A percentile compares a stretch with the other conserved stretches of the same genome.
Conservation (phyloP, 2,329 filamentous ascomycete genomes). For the Hymenoscyphus linearis region DNA sequence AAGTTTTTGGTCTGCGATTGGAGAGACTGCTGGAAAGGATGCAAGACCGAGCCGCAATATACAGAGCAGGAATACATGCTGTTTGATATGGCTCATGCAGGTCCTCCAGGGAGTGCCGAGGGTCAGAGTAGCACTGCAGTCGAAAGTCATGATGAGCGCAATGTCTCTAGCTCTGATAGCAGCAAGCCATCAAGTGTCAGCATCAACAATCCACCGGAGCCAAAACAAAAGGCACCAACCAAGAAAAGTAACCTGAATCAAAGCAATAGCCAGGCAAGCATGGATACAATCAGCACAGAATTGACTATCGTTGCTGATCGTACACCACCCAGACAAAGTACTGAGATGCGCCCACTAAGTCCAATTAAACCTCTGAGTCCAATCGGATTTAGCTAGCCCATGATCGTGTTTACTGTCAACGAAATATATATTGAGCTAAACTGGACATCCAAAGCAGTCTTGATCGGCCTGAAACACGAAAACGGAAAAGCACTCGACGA, state of each 20-base stretch:
- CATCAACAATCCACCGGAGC: constrained; percentile 18
- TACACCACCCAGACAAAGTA: constrained; percentile 19
- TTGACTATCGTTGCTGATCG: constrained; percentile 24
- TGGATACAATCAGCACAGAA: constrained; percentile 30
- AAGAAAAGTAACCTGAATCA: constrained; percentile 42
- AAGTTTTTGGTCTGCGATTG: constrained; percentile 92
- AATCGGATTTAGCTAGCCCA: constrained; percentile 42
- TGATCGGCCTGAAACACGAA: background rate
- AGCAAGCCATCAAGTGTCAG: constrained; percentile 44
- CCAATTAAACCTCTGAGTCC: constrained; percentile 63
- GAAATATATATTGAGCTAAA: background rate
- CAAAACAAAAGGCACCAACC: constrained; percentile 17
- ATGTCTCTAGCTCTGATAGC: constrained; percentile 61
- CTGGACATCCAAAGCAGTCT: background rate
- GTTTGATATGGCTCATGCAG: constrained; percentile 53
- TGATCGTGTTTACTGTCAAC: background rate
- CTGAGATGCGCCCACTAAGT: constrained; percentile 45
- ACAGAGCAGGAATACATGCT: constrained; percentile 63
- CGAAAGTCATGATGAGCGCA: constrained; percentile 46
- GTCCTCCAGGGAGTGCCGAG: constrained; percentile 40
- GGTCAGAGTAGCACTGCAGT: constrained; percentile 29
- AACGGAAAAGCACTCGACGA: background rate
- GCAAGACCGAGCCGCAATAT: constrained; percentile 79
- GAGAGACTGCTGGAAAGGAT: constrained; percentile 96
- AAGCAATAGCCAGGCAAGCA: constrained; percentile 40